These are phyloP conservation scores for Trichoderma sp. DNA, from an alignment of 2,329 filamentous ascomycete species.

Conservation along the genomic window DNA sequence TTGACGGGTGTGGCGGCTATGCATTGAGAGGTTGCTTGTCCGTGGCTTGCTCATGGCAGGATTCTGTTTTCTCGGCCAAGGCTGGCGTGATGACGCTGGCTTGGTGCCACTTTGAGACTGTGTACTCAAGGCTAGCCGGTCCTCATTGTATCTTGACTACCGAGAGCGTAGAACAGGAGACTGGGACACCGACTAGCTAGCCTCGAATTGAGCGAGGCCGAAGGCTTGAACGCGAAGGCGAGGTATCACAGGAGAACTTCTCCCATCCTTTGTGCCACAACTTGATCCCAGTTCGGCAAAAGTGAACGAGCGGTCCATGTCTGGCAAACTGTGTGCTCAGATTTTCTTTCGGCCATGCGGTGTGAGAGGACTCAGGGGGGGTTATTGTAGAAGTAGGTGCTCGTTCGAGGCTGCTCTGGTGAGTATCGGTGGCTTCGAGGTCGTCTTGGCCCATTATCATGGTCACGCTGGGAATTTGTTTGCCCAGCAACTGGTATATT, in stretches of 20 bases:
- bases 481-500: not conserved
- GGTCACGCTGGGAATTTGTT: not conserved
- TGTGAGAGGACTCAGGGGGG: not conserved
- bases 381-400: not conserved
- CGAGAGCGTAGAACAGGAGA: not conserved
- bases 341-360: not conserved
- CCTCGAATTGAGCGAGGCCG: conserved; percentile 11
- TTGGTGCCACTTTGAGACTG: conserved; percentile 5
- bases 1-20: not conserved
- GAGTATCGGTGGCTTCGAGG: not conserved
- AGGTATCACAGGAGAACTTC: conserved; percentile 23
- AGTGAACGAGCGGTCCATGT: conserved; percentile 11
- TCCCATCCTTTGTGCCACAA: conserved; percentile 21
- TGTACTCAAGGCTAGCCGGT: not conserved
- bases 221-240: conserved; percentile 19
- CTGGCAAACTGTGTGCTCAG: conserved; percentile 6
- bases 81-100: not conserved
- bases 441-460: not conserved
- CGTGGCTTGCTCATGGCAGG: not conserved
- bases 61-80: not conserved
- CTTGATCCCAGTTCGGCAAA: conserved; percentile 20
- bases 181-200: not conserved
- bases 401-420: not conserved
- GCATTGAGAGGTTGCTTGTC: not conserved
- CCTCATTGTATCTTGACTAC: conserved; percentile 12